These are phyloP conservation scores for Hyphopichia wangnamkhiaoensis DNA, from an alignment of 1,139 yeast genomes.

Conservation along the genomic window DNA sequence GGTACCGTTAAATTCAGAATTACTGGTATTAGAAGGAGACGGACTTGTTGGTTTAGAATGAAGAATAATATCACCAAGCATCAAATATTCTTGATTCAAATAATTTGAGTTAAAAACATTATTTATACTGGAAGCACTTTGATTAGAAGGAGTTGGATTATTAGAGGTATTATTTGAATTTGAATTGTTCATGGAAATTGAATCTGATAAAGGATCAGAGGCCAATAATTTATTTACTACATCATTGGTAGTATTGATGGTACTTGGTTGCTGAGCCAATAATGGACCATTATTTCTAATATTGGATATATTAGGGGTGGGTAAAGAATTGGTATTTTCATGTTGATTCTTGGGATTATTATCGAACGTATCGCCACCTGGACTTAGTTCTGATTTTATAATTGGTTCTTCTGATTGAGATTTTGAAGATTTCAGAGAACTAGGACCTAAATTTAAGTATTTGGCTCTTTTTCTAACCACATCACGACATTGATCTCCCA, in stretches of 20 bases:
- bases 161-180: slow-evolving; percentile 7
- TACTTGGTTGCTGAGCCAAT: not conserved
- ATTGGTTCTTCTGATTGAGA: not conserved
- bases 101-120: slow-evolving; percentile 44
- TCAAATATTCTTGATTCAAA: slow-evolving; percentile 57
- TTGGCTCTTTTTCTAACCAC: slow-evolving; percentile 60
- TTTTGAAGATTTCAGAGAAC: too few relatives aligned
- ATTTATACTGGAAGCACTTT: slow-evolving; percentile 22
- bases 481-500: slow-evolving; percentile 57
- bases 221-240: slow-evolving; percentile 32
- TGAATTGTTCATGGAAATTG: slow-evolving; percentile 20
- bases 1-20: slow-evolving; percentile 19
- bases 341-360: too few relatives aligned
- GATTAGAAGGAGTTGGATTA: slow-evolving; percentile 3
- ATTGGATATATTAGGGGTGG: too few relatives aligned
- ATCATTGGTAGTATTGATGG: slow-evolving; percentile 33
- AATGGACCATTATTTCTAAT: too few relatives aligned
- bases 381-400: not conserved
- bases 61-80: slow-evolving; percentile 56
- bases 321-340: too few relatives aligned
- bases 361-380: too few relatives aligned
- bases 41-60: slow-evolving; percentile 57
- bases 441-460: slow-evolving; percentile 22
- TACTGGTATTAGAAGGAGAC: slow-evolving; percentile 34
- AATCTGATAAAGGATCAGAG: slow-evolving; percentile 13